Conservation (phyloP, 2,329 filamentous ascomycete genomes). For the Fusarium avenaceum region DNA sequence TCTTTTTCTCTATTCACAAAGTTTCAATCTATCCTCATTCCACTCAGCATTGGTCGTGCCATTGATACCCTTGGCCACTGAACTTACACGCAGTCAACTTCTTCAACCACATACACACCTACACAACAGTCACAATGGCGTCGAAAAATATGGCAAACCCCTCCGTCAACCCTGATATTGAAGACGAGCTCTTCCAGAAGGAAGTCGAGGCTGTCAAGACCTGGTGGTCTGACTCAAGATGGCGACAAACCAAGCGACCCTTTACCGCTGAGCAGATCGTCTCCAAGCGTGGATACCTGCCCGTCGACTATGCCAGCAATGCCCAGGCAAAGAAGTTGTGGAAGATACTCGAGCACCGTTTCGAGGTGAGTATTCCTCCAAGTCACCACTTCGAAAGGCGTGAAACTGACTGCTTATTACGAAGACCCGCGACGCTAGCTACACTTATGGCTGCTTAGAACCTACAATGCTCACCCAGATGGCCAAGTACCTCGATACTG, state of each 20-base stretch:
- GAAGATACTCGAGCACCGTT: conserved; percentile 87
- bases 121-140: conserved; percentile 61
- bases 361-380: conserved; percentile 71
- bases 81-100: conserved; percentile 29
- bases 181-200: conserved; percentile 78
- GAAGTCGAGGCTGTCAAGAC: conserved; percentile 91
- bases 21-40: conserved; percentile 13
- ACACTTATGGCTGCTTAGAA: conserved; percentile 96
- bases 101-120: conserved; percentile 5
- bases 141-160: conserved; percentile 73
- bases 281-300: conserved; percentile 90
- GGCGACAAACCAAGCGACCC: conserved; percentile 90
- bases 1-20: conserved; percentile 5
- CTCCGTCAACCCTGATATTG: conserved; percentile 67
- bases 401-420: conserved; percentile 1
- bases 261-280: conserved; percentile 98
- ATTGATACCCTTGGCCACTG: conserved; percentile 4
- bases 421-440: conserved; percentile 86
- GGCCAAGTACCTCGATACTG: conserved; percentile 98
- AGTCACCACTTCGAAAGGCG: not conserved
- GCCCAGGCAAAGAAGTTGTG: conserved; percentile 93
- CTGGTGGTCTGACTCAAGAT: conserved; percentile 95
- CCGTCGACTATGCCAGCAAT: conserved; percentile 93
- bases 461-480: conserved; percentile 99
- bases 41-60: conserved; percentile 8